A percentile compares a stretch with the other conserved stretches of the same genome.
Conservation (phyloP, 805 yeast species). For the Candida xiaguanensis region DNA sequence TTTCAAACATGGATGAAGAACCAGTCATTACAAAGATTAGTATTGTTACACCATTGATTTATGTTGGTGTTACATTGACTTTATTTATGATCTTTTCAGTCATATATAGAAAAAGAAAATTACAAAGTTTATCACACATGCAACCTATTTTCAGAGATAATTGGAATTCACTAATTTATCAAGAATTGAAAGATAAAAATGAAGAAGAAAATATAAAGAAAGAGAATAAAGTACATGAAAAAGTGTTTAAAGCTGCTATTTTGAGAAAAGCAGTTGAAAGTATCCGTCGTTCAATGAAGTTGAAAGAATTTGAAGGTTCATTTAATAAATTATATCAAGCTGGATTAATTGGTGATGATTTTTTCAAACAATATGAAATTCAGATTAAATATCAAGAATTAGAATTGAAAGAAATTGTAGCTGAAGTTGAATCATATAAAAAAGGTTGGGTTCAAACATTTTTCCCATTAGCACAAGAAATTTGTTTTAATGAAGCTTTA, state of each 20-base stretch:
- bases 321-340: conserved; percentile 72
- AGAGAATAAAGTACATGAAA: conserved; percentile 64
- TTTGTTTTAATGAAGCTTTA: conserved; percentile 88
- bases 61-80: conserved; percentile 64
- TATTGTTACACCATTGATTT: conserved; percentile 65
- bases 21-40: conserved; percentile 17
- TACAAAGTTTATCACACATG: conserved; percentile 50
- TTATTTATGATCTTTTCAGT: conserved; percentile 69
- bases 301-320: conserved; percentile 73
- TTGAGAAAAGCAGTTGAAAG: conserved; percentile 76
- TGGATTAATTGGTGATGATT: conserved; percentile 89
- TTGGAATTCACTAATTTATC: conserved; percentile 60
- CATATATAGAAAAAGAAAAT: conserved; percentile 57
- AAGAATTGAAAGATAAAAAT: conserved; percentile 48
- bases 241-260: conserved; percentile 61
- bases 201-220: conserved; percentile 36
- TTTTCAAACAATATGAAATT: conserved; percentile 73
- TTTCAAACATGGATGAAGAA: conserved; percentile 10
- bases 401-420: conserved; percentile 72
- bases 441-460: conserved; percentile 78
- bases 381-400: conserved; percentile 75
- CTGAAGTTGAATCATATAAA: conserved; percentile 69
- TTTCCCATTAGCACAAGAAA: conserved; percentile 79
- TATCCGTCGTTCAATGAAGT: conserved; percentile 73
- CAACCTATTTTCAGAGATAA: conserved; percentile 74